Conservation (phyloP, 768 basidiomycete species). For the Rhodotorula paludigena region DNA sequence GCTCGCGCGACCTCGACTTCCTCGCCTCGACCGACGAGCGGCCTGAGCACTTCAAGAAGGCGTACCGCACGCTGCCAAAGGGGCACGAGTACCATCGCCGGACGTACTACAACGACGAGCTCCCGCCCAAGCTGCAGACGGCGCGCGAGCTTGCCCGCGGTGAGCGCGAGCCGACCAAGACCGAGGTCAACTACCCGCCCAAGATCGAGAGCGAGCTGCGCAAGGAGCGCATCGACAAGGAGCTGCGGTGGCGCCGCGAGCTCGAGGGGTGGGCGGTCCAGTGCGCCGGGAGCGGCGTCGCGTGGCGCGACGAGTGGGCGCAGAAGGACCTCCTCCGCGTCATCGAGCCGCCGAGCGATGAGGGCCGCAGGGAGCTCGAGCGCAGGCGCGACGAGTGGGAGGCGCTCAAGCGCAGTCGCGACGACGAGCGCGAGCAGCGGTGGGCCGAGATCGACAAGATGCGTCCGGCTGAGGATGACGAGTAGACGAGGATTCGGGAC, state of each 20-base stretch:
- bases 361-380: not conserved
- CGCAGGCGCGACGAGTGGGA: constrained; percentile 5
- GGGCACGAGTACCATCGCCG: constrained; percentile 56
- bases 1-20: constrained; percentile 39
- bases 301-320: constrained; percentile 67
- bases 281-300: constrained; percentile 58
- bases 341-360: constrained; percentile 49
- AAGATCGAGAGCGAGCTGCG: constrained; percentile 82
- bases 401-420: not conserved
- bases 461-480: constrained; percentile 14
- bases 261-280: constrained; percentile 74
- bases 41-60: constrained; percentile 31
- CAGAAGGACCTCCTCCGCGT: constrained; percentile 56
- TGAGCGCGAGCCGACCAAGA: constrained; percentile 71
- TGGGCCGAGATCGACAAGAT: constrained; percentile 1
- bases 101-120: constrained; percentile 66
- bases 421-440: constrained; percentile 11
- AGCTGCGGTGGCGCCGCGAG: constrained; percentile 76
- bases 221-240: constrained; percentile 82
- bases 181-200: constrained; percentile 69
- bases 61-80: constrained; percentile 32
- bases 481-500: not conserved
- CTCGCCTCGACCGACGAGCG: constrained; percentile 27
- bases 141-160: constrained; percentile 72
- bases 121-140: constrained; percentile 61